These are phyloP conservation scores for Trichosporon sp. DNA, from an alignment of 1,284 basidiomycete species.

Conservation along the genomic window DNA sequence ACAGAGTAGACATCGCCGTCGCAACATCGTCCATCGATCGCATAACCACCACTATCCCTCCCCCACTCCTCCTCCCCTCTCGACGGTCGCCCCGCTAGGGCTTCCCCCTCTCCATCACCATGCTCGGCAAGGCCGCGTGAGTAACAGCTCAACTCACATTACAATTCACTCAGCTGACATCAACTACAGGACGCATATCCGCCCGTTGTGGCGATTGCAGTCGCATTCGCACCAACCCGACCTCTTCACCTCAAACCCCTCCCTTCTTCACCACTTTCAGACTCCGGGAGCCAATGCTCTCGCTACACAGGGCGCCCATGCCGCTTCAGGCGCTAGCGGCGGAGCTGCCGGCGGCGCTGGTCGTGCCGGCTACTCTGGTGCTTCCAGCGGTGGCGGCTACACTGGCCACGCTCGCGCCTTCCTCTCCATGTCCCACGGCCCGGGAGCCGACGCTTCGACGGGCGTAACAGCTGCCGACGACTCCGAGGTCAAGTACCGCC, in stretches of 20 bases:
- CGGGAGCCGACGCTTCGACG: constrained; percentile 26
- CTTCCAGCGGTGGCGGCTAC: constrained; percentile 34
- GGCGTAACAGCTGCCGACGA: constrained; percentile 22
- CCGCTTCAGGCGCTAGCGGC: constrained; percentile 17
- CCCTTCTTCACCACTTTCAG: constrained; percentile 44
- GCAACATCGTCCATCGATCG: background rate
- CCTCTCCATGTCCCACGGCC: constrained; percentile 33
- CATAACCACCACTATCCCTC: background rate
- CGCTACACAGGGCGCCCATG: constrained; percentile 23
- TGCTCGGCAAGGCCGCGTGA: constrained; percentile 45
- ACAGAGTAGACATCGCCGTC: background rate
- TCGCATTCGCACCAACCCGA: constrained; percentile 30
- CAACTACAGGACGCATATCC: constrained; percentile 37
- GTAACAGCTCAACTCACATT: constrained; percentile 12
- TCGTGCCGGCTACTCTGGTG: constrained; percentile 34
- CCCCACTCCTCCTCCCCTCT: background rate
- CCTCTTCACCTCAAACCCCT: constrained; percentile 48
- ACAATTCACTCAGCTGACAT: constrained; percentile 3
- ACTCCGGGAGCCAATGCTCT: constrained; percentile 24
- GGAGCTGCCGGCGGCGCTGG: constrained; percentile 31
- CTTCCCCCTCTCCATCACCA: constrained; percentile 16
- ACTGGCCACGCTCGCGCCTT: constrained; percentile 45
- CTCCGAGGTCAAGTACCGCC: constrained; percentile 8
- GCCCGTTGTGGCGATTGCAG: constrained; percentile 42
- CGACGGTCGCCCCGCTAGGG: constrained; percentile 8